These are phyloP conservation scores for Neospermospora avenae DNA, from an alignment of 2,329 filamentous ascomycete genomes.

Conservation along the genomic window DNA sequence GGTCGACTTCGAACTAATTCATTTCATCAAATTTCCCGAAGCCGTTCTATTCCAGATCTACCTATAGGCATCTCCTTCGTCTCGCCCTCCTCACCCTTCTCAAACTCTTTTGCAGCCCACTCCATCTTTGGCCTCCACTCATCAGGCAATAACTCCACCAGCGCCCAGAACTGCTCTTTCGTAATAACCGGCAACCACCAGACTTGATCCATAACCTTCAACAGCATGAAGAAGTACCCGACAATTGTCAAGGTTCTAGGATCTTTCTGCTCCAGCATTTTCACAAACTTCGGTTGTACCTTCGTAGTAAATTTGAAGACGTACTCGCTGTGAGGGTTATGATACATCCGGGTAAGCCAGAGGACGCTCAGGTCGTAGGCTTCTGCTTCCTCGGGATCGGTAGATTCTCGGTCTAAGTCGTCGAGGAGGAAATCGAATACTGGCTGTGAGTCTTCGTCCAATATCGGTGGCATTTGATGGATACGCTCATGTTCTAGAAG, in stretches of 20 bases:
- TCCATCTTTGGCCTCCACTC: conserved; percentile 24
- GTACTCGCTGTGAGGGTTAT: conserved; percentile 52
- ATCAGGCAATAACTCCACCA: conserved; percentile 23
- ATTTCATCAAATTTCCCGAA: not conserved
- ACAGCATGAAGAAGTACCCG: conserved; percentile 63
- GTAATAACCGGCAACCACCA: conserved; percentile 69
- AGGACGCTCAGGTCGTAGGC: conserved; percentile 59
- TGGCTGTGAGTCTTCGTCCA: not conserved
- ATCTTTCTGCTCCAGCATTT: conserved; percentile 53
- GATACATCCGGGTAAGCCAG: conserved; percentile 60
- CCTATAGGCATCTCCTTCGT: not conserved
- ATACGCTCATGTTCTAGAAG: conserved; percentile 12
- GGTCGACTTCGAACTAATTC: not conserved
- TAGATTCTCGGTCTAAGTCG: conserved; percentile 23
- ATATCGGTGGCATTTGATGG: not conserved
- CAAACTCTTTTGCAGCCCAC: conserved; percentile 19
- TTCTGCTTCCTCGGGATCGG: conserved; percentile 40
- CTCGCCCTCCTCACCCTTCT: not conserved
- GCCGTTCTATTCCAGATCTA: not conserved
- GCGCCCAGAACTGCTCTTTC: conserved; percentile 57
- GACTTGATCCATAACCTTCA: conserved; percentile 57
- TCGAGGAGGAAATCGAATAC: conserved; percentile 36
- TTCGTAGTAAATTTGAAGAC: conserved; percentile 61
- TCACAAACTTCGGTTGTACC: conserved; percentile 56
- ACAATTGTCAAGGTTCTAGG: conserved; percentile 62